Percentiles rank a stretch among this genome's conserved stretches.
These are phyloP conservation scores for Sphagnurus paluster DNA, from an alignment of 1,284 basidiomycete species.

Conservation along the genomic window DNA sequence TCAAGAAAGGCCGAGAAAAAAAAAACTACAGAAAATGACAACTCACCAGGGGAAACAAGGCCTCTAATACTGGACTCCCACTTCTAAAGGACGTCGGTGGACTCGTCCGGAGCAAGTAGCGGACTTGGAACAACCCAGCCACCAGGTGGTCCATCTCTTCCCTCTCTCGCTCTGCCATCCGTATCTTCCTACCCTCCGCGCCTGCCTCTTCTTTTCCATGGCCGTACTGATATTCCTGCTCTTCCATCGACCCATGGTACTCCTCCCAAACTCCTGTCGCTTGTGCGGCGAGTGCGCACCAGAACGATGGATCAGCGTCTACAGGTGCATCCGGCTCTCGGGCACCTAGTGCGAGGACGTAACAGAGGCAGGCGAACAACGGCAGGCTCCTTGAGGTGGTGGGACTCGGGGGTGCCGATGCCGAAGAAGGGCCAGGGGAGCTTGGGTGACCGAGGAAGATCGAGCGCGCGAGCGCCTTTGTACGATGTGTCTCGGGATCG, in stretches of 20 bases:
- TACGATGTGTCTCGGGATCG: constrained; percentile 9
- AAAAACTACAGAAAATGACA: constrained; percentile 1
- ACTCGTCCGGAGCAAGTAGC: constrained; percentile 47
- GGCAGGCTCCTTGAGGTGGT: constrained; percentile 7
- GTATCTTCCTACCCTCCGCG: constrained; percentile 3
- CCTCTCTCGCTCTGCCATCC: constrained; percentile 14
- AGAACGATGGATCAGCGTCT: constrained; percentile 17
- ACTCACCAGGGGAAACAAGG: constrained; percentile 44
- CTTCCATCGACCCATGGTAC: constrained; percentile 5
- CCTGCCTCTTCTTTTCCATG: constrained; percentile 12
- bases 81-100: neutral
- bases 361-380: constrained; percentile 18
- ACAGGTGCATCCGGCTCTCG: constrained; percentile 10
- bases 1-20: constrained; percentile 1
- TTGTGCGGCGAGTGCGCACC: constrained; percentile 29
- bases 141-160: constrained; percentile 43
- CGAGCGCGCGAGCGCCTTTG: constrained; percentile 14
- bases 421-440: constrained; percentile 16
- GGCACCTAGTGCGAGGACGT: constrained; percentile 17
- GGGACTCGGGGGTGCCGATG: neutral
- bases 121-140: constrained; percentile 52
- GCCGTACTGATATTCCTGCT: neutral
- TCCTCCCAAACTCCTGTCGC: constrained; percentile 27
- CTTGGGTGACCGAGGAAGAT: constrained; percentile 18
- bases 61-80: constrained; percentile 12